Evolutionary conservation across 768 basidiomycete species (phyloP).

Genomic region (Glaciozyma martinii): DNA sequence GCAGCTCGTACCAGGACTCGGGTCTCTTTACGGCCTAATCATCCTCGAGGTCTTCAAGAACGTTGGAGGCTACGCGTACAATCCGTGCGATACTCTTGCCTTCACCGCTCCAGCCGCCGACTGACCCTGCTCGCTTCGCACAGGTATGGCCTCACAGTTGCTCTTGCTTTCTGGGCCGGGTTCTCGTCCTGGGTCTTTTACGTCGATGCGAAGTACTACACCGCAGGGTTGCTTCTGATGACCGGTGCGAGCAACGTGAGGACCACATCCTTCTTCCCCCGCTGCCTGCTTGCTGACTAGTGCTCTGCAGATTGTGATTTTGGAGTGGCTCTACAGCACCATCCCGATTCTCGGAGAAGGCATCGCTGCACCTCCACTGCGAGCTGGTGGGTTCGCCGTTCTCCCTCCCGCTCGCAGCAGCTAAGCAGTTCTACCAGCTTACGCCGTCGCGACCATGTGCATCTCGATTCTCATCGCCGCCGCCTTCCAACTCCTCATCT

Average conservation of each 20-base stretch:
- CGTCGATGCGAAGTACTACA: constrained; percentile 18
- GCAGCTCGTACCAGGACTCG: constrained; percentile 3
- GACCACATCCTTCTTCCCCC: too few species aligned
- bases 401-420: too few species aligned
- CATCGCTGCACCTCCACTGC: constrained; percentile 4
- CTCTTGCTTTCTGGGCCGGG: constrained; percentile 19
- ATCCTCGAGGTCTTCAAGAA: constrained; percentile 26
- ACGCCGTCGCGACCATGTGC: constrained; percentile 17
- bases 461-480: constrained; percentile 23
- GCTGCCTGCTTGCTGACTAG: too few species aligned
- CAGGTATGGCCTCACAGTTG: constrained; percentile 19
- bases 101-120: neutral
- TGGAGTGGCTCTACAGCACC: constrained; percentile 26
- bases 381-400: constrained; percentile 8
- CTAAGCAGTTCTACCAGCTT: neutral
- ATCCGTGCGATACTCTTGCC: constrained; percentile 12
- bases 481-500: constrained; percentile 28
- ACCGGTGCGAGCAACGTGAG: constrained; percentile 12
- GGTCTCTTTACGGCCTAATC: constrained; percentile 23
- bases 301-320: neutral
- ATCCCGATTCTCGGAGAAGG: neutral
- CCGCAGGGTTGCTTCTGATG: constrained; percentile 15
- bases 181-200: constrained; percentile 19
- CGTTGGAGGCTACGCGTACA: constrained; percentile 26
- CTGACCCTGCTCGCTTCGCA: neutral